These are phyloP conservation scores for Podochytrium sp. DNA, from an alignment of 192 early-diverging fungal genomes.

Conservation along the genomic window DNA sequence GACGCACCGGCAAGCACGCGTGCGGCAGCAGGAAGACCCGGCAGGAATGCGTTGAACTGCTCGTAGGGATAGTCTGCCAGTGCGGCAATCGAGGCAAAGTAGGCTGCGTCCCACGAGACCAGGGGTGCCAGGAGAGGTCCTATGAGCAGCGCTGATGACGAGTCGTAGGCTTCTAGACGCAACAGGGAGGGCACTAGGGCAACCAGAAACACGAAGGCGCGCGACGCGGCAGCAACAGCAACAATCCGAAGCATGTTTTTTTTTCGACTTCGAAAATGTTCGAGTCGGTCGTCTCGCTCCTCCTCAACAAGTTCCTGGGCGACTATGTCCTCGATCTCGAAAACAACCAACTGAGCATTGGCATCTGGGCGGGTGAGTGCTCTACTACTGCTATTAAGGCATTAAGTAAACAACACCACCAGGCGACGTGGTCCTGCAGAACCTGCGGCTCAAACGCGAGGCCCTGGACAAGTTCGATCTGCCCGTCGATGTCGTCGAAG, in stretches of 20 bases:
- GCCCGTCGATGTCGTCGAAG: conserved; percentile 90
- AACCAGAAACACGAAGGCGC: background rate
- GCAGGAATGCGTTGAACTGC: conserved; percentile 90
- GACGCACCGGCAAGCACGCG: conserved; percentile 6
- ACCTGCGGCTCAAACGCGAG: conserved; percentile 85
- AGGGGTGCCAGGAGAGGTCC: background rate
- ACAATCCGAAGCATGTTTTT: too few species aligned
- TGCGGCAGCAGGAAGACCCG: conserved; percentile 72
- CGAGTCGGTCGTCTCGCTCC: conserved; percentile 43
- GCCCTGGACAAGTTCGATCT: conserved; percentile 93
- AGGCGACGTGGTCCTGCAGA: conserved; percentile 96
- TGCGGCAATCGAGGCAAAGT: conserved; percentile 78
- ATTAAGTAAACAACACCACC: conserved; percentile 7
- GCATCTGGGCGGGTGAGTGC: conserved; percentile 88
- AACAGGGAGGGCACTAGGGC: background rate
- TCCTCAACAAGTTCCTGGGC: conserved; percentile 74
- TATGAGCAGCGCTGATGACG: background rate
- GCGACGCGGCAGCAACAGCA: background rate
- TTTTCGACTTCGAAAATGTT: too few species aligned
- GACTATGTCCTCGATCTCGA: conserved; percentile 96
- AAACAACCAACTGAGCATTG: conserved; percentile 91
- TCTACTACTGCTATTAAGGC: background rate
- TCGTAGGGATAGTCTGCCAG: conserved; percentile 76
- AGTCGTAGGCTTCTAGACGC: background rate
- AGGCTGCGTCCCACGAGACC: conserved; percentile 85